Base-by-base conservation (phyloP, 352 stramenopile genomes). In the Plasmopara muralis region DNA sequence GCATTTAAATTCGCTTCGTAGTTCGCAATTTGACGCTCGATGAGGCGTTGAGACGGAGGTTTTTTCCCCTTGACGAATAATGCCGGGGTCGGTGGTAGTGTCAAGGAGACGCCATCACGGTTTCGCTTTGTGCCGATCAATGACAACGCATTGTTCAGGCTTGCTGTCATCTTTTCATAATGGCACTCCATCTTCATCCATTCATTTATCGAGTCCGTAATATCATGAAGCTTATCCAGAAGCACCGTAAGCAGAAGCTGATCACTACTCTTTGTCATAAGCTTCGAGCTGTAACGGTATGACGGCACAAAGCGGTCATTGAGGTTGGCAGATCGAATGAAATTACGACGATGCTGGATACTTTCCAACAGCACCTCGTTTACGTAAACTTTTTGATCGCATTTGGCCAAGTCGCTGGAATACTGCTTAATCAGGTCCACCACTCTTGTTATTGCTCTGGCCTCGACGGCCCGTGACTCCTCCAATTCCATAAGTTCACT, bases 131-230 rank as follows among this genome's bases (percentile, higher is more conserved):
- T 74, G 14, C 70, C 68, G 25, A 87, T 74, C n/a, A 70, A 63
- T 18, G 62, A 43, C 14, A 87, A 52, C 13, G 72, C 68, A 15
- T 81, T 68, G 33, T 64, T 64, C 43, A 85, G 56, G 37, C 53
- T 83, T 5, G 66, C 55, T 14, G 77, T 81, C 73, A 85, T 87
- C 20, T 65, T 74, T 40, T 78, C 63, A 37, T 83, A 90, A 57
- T 90, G 79, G 1, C 31, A 49, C 50, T 87, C 74, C 74, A 88
- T 90, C 50, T 77, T 80, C 25, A 70, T 62, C 79, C 79, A 90
- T 46, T 90, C 77, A 33, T 88, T 88, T 18, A 90, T 60, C 4
- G 68, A 76, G 1, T 61, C 54, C 7, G 74, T 72, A 9, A 87
- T 71, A 15, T 71, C 69, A 12, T 67, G 71, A 5, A 90, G 63